A percentile compares a stretch with the other conserved stretches of the same genome.
These are phyloP conservation scores for Cryptococcus sp. DNA, from an alignment of 1,284 basidiomycete species.

Conservation along the genomic window DNA sequence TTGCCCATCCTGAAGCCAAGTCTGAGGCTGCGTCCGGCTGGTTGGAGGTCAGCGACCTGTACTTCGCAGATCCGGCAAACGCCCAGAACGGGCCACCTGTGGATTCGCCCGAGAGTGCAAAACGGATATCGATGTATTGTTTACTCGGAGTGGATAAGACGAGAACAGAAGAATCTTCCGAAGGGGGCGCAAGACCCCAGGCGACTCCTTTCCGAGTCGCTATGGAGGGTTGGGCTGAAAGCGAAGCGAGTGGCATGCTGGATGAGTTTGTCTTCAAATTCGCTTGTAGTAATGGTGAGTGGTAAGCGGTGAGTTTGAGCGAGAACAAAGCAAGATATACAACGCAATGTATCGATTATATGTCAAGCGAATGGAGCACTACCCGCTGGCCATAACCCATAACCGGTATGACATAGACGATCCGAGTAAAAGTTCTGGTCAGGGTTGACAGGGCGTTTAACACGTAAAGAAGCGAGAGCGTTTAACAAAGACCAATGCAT, in stretches of 20 bases:
- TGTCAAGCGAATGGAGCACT: background rate
- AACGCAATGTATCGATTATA: too few relatives aligned
- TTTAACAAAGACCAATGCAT: background rate
- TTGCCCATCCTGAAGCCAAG: background rate
- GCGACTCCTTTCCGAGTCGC: constrained; percentile 11
- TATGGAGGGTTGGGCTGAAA: background rate
- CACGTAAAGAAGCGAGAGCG: background rate
- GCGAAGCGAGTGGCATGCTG: constrained; percentile 10
- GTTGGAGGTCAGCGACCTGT: background rate
- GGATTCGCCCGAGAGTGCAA: constrained; percentile 7
- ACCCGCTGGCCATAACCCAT: too few relatives aligned
- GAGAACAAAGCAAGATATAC: too few relatives aligned
- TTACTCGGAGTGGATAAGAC: constrained; percentile 6
- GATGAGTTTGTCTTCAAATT: too few relatives aligned
- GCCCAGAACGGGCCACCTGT: constrained; percentile 18
- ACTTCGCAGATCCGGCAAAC: constrained; percentile 11
- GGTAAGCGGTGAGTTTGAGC: too few relatives aligned
- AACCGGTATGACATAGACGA: background rate
- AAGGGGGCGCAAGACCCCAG: constrained; percentile 12
- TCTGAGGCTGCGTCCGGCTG: background rate
- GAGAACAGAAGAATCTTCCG: constrained; percentile 16
- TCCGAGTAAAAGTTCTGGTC: background rate
- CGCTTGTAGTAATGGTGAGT: too few relatives aligned
- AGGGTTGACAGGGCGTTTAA: background rate
- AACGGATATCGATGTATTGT: constrained; percentile 17